Evolutionary conservation across 2,329 filamentous ascomycete genomes (phyloP), one percentile per base, ranked within the genome.

Genomic region (Pestalotiopsis sp.): DNA sequence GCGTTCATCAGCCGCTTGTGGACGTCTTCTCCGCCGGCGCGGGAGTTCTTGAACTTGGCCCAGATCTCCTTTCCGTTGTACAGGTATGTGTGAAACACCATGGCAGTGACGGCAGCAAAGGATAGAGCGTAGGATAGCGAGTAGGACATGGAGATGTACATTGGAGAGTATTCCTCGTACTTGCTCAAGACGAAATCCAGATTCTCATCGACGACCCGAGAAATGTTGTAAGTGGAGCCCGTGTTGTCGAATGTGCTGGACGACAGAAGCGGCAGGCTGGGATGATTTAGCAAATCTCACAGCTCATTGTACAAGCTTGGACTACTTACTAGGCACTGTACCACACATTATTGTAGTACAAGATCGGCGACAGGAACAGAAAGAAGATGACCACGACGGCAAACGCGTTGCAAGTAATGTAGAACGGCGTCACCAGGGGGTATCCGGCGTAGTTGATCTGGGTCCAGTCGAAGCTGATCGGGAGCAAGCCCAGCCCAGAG

Each of bases 1-100:
- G 69, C 68, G 68, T 79, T 79, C 71, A 81, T 81, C 11, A 82
- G 70, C 27, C 77, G 75, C 41, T 79, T 73, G 66, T 83, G 81
- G 25, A 82, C 72, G 64, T 82, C 80, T 59, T 81, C 77, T 4
- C 76, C 75, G 20, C 66, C 66, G 25, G 66, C 56, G 7, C 75
- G 75, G 3, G 75, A 70, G 66, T 78, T 76, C 69, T 76, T 78
- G 57, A 77, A 73, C 39, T 76, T 76, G 58, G 75, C 76, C 74
- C 75, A 77, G 45, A 80, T 79, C 66, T 80, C 78, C 4, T 69
- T 68, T 20, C 78, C 77, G 56, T 80, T 77, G 72, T 79, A 78
- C 20, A 79, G 72, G 63, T 75, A 78, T 11, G 76, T 78, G 66
- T 79, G 77, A 13, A 79, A 72, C 4, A 80, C 70, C 14, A 79